Conservation (phyloP, 306 rosid species). For the Luffa acutangula region DNA sequence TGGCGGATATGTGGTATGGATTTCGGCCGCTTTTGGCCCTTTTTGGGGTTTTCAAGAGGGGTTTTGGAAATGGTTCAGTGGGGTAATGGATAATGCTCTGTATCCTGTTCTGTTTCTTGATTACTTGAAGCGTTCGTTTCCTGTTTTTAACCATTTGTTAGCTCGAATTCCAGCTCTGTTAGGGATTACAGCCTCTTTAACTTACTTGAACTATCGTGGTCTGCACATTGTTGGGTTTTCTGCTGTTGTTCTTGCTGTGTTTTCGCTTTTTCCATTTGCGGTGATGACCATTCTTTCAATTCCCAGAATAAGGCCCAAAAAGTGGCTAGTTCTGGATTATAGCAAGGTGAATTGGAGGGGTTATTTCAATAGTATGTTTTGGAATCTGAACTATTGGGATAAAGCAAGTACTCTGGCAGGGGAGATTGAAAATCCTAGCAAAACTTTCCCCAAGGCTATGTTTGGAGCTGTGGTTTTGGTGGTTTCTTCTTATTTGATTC, state of each 20-base stretch:
- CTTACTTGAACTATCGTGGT: slow-evolving; percentile 75
- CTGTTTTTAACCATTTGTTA: slow-evolving; percentile 29
- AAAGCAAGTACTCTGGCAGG: slow-evolving; percentile 92
- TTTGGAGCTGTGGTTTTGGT: slow-evolving; percentile 71
- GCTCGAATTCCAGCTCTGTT: slow-evolving; percentile 70
- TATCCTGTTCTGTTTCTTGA: slow-evolving; percentile 86
- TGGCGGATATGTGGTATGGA: slow-evolving; percentile 84
- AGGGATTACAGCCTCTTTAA: slow-evolving; percentile 48
- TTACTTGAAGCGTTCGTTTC: slow-evolving; percentile 68
- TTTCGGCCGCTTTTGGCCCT: slow-evolving; percentile 71
- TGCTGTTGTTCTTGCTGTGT: slow-evolving; percentile 58
- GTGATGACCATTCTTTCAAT: slow-evolving; percentile 55
- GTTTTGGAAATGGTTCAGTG: slow-evolving; percentile 92
- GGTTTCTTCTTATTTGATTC: slow-evolving; percentile 67
- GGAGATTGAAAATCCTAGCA: slow-evolving; percentile 71
- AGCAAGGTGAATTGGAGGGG: slow-evolving; percentile 55
- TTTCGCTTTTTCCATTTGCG: slow-evolving; percentile 67
- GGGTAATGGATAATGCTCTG: slow-evolving; percentile 88
- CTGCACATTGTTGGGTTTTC: slow-evolving; percentile 79
- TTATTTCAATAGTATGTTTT: slow-evolving; percentile 73
- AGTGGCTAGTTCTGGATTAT: slow-evolving; percentile 51
- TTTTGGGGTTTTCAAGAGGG: slow-evolving; percentile 95
- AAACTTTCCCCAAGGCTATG: slow-evolving; percentile 75
- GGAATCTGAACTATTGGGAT: slow-evolving; percentile 95
- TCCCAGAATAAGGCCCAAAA: slow-evolving; percentile 40